Percentiles rank a stretch among this genome's conserved stretches.
Conservation (phyloP, 139 green algal species). For the Tetraselmis striata region DNA sequence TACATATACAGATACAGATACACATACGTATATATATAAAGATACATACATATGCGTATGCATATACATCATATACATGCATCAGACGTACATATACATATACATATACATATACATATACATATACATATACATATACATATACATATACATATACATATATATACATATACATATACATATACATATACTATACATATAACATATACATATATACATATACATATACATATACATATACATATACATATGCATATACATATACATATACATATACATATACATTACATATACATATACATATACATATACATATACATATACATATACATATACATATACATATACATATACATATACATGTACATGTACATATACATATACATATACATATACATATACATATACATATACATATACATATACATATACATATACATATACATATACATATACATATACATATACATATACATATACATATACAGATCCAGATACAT, state of each 20-base stretch:
- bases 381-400: constrained; percentile 4
- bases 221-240: background rate
- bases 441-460: background rate
- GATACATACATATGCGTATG: constrained; percentile 9
- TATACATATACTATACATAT: background rate
- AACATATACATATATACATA: constrained; percentile 4
- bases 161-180: constrained; percentile 3
- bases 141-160: constrained; percentile 15
- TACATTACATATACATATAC: constrained; percentile 8
- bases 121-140: constrained; percentile 14
- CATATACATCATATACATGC: constrained; percentile 13
- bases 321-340: constrained; percentile 14
- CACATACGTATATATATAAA: background rate
- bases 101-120: constrained; percentile 14
- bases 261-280: constrained; percentile 7
- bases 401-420: background rate
- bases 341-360: constrained; percentile 13
- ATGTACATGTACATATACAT: constrained; percentile 7
- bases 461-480: background rate
- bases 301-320: constrained; percentile 15
- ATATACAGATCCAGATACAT: background rate
- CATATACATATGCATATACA: constrained; percentile 8
- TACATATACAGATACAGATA: background rate
- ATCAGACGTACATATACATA: background rate
- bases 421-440: background rate